Base-by-base conservation (phyloP, 2,329 filamentous ascomycete species). In the Reticulascus tulasneorum region DNA sequence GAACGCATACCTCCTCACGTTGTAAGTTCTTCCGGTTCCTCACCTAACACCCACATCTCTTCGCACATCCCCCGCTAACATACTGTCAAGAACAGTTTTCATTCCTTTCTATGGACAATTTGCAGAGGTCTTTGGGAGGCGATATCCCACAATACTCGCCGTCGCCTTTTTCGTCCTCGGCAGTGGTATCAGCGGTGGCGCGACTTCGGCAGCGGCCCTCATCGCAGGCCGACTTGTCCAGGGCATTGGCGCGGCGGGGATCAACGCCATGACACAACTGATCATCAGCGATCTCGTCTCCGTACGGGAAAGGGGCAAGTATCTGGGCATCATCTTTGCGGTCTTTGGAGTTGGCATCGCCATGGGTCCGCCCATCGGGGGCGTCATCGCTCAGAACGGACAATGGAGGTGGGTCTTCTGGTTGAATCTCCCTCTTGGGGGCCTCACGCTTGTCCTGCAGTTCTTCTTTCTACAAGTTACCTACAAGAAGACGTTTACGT, bases 241-340 rank as follows among this genome's bases (percentile, higher is more conserved):
- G 40, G 73, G 74, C 2, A 38, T 54, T 17, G 64, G 64, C 19
- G 51, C 64, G 4, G 56, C 66, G 8, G 60, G 59, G 9, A 60
- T 75, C 36, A 58, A 60, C 35, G 47, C 69, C 13, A 52, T 73
- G 2, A 52, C 60, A 4, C 62, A 71, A 25, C 56, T 74, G 35
- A 65, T 77, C 17, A 56, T 67, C 12, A 67, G 60, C 34, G 73
- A 77, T 37, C 53, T 76, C 5, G 62, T 74, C 0, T 67, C 71
- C 0, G 50, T 77, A 6, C 53, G 62, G 9, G 55, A 70, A 41
- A 53, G 72, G 38, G 64, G 64, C 2, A 60, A 62, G 9, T 72
- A 63, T 31, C 53, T 64, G 23, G 56, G 52, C 4, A 53, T 63
- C 22, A 49, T 66, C 6, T 45, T 59, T 10, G 42, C 52, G 11